Evolutionary conservation across 2,329 filamentous ascomycete species (phyloP).

Genomic region (Kalmusia sp.): DNA sequence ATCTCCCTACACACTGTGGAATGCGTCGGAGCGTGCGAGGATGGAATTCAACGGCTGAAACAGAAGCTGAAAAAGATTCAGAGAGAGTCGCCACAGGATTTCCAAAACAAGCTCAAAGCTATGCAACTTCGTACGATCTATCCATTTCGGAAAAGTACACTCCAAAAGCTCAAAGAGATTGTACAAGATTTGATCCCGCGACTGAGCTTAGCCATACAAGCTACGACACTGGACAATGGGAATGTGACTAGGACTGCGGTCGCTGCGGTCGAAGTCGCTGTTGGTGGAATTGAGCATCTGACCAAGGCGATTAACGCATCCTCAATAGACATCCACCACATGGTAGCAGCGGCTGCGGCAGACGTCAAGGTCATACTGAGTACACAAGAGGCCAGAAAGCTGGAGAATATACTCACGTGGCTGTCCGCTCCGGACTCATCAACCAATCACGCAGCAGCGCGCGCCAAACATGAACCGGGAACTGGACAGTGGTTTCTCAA

Average conservation of each 20-base stretch:
- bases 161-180: not conserved
- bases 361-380: not conserved
- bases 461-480: not conserved
- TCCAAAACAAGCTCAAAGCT: not conserved
- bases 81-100: not conserved
- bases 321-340: not conserved
- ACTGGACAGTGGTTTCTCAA: not conserved
- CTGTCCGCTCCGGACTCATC: not conserved
- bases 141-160: not conserved
- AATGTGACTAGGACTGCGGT: too few relatives aligned
- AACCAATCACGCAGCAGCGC: not conserved
- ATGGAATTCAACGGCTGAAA: not conserved
- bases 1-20: too few relatives aligned
- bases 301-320: not conserved
- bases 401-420: not conserved
- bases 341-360: not conserved
- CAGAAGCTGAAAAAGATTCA: not conserved
- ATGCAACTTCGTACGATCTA: not conserved
- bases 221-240: too few relatives aligned
- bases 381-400: not conserved
- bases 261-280: too few relatives aligned
- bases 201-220: too few relatives aligned
- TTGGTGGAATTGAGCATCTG: too few relatives aligned
- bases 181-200: not conserved
- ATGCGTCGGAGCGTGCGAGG: not conserved